phyloP scores from a whole-genome alignment of 306 rosid species.

The Potentilla sterilis region DNA sequence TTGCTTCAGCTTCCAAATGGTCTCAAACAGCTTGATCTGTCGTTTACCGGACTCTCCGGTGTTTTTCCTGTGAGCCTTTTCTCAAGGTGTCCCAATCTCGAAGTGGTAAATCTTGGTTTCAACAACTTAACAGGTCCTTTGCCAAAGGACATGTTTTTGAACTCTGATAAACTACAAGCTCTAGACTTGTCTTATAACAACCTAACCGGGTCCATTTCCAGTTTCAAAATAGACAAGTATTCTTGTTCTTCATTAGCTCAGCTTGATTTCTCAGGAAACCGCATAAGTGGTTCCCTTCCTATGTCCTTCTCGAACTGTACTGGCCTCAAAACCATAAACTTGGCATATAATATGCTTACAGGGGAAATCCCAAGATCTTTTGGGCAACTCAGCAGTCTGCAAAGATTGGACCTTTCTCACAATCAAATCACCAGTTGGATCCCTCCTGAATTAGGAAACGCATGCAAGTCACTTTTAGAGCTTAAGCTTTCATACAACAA shows the following conservation, averaged over 20 bases:
- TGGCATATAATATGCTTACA: slow-evolving; percentile 49
- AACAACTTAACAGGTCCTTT: slow-evolving; percentile 75
- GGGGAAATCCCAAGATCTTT: slow-evolving; percentile 74
- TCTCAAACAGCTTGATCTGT: slow-evolving; percentile 72
- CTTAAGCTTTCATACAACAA: slow-evolving; percentile 71
- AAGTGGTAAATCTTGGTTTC: slow-evolving; percentile 56
- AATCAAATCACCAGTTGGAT: slow-evolving; percentile 88
- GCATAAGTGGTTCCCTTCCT: slow-evolving; percentile 61
- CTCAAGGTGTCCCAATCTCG: slow-evolving; percentile 73
- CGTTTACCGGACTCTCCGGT: slow-evolving; percentile 60
- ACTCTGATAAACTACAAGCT: slow-evolving; percentile 53
- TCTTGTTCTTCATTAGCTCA: slow-evolving; percentile 62
- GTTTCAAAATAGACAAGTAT: slow-evolving; percentile 40
- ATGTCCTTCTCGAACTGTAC: slow-evolving; percentile 70
- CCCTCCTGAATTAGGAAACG: slow-evolving; percentile 69
- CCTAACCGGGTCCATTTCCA: slow-evolving; percentile 69
- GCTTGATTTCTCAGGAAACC: slow-evolving; percentile 69
- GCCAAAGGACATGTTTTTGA: slow-evolving; percentile 54
- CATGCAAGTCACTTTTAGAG: slow-evolving; percentile 67
- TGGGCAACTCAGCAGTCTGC: slow-evolving; percentile 59
- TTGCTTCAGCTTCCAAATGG: slow-evolving; percentile 73
- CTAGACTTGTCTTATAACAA: slow-evolving; percentile 85
- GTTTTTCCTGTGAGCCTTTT: slow-evolving; percentile 59
- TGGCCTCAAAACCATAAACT: slow-evolving; percentile 50
- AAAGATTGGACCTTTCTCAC: slow-evolving; percentile 70